Evolutionary conservation across 2,329 filamentous ascomycete genomes (phyloP).

Genomic region (Pseudocercospora fuligena): DNA sequence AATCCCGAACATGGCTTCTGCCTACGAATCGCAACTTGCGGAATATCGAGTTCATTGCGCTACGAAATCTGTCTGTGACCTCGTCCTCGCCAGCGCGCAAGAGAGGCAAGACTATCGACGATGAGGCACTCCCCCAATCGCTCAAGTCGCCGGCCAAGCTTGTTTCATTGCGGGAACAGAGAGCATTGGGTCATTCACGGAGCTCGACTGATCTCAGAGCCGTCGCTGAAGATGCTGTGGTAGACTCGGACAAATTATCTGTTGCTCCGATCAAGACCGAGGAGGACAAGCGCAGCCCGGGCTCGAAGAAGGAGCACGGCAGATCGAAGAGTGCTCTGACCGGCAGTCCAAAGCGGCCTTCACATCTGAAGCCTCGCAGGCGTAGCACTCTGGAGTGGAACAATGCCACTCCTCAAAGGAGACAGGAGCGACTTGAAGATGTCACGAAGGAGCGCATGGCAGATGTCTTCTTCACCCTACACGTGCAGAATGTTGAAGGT

Average conservation of each 20-base stretch:
- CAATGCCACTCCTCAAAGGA: constrained; percentile 60
- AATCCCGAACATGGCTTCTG: constrained; percentile 55
- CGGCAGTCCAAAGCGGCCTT: constrained; percentile 41
- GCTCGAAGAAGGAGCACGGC: constrained; percentile 31
- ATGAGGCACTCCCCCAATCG: constrained; percentile 71
- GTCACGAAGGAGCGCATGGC: constrained; percentile 73
- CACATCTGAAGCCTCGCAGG: constrained; percentile 50
- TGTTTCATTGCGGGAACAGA: constrained; percentile 56
- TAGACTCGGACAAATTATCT: constrained; percentile 17
- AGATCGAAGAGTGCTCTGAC: constrained; percentile 26
- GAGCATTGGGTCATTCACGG: constrained; percentile 59
- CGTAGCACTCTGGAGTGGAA: constrained; percentile 68
- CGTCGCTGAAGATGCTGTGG: constrained; percentile 34
- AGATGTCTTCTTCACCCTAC: constrained; percentile 88
- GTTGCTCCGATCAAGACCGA: background rate
- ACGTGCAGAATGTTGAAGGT: constrained; percentile 63
- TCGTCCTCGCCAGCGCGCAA: constrained; percentile 51
- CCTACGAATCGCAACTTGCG: constrained; percentile 83
- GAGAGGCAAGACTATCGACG: constrained; percentile 71
- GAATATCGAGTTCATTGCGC: constrained; percentile 82
- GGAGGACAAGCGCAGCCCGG: constrained; percentile 22
- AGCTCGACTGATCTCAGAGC: constrained; percentile 61
- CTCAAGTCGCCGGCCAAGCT: constrained; percentile 71
- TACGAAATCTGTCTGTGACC: constrained; percentile 80
- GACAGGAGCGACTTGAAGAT: constrained; percentile 78